Base-by-base conservation (phyloP, 148 eudicot species). In the Arbutus unedo region DNA sequence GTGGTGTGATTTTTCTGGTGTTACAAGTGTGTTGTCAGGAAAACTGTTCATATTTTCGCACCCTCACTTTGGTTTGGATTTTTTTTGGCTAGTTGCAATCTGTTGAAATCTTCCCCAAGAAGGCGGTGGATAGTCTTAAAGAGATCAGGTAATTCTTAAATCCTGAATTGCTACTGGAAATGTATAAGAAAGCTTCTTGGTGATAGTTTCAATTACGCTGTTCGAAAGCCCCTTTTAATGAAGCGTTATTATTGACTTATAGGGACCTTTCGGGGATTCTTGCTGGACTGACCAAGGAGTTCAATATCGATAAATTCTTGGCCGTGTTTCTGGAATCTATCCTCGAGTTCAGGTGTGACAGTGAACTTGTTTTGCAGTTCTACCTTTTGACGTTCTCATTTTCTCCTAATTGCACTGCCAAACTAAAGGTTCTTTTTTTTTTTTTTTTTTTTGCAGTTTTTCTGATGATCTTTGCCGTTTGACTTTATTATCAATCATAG, bases 291-390 rank as follows among this genome's bases (percentile, higher is more conserved):
- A 86, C 90, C 48, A 83, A 85, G 73, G 95, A 91, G 85, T 96
- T 94, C 88, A 92, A 93, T 67, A 89, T 91, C 54, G 99, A 96
- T 73, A 90, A 83, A 75, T 96, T 96, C 87, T 74, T 96, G 81
- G 67, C 79, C 43, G 81, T 90, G 74, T 89, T 96, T 70, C 84
- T 93, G 88, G 91, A 90, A 74, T 93, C 99, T 53, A 87, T 96
- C 62, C 71, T 94, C 57, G 92, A 92, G 84, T 87, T 83, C 86
- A 86, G 94, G 94, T 91, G 77, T 43, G 85, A 64, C 70, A 3
- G 41, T 15, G 14, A 41, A 45, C 25, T 41, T 67, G 57, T 67
- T 68, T 66, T 74, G 16, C 15, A 23, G 83, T 53, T 68, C 70
- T 62, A 19, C 44, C 38, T 50, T 8, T 78, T 15, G 50, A 19